Percentiles rank a stretch among this genome's conserved stretches.
These are phyloP conservation scores for Arachnomyces sp. DNA, from an alignment of 2,329 filamentous ascomycete genomes.

Conservation along the genomic window DNA sequence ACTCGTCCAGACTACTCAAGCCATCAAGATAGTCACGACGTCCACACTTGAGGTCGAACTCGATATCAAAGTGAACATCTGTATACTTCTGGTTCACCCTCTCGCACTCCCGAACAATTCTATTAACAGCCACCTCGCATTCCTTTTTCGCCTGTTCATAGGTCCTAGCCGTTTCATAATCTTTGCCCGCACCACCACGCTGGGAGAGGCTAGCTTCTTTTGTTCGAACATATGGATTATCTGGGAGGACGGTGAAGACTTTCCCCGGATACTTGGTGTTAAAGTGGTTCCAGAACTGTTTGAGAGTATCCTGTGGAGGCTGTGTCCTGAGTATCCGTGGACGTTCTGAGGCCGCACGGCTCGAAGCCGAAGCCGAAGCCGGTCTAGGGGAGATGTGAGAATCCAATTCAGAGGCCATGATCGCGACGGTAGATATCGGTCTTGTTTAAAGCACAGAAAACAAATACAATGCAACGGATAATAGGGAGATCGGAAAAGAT, in stretches of 20 bases:
- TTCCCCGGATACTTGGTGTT: slow-evolving; percentile 64
- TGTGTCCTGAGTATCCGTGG: slow-evolving; percentile 41
- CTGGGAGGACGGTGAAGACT: slow-evolving; percentile 63
- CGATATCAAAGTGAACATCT: slow-evolving; percentile 81
- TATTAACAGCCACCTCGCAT: slow-evolving; percentile 55
- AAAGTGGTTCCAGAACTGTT: slow-evolving; percentile 68
- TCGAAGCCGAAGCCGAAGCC: slow-evolving; percentile 25
- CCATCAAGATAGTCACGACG: slow-evolving; percentile 46
- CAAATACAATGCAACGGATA: no score
- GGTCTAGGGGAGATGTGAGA: slow-evolving; percentile 14
- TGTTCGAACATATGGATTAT: slow-evolving; percentile 57
- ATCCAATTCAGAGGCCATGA: not conserved
- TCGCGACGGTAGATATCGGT: no score
- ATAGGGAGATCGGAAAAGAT: no score
- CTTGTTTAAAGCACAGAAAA: no score
- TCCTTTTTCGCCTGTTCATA: slow-evolving; percentile 65
- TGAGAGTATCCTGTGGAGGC: slow-evolving; percentile 59
- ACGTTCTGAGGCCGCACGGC: slow-evolving; percentile 13
- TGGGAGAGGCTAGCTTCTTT: slow-evolving; percentile 51
- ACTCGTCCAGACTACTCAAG: slow-evolving; percentile 28
- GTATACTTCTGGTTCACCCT: slow-evolving; percentile 78
- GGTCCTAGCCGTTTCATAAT: slow-evolving; percentile 54
- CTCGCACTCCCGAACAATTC: slow-evolving; percentile 57
- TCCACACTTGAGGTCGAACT: slow-evolving; percentile 62
- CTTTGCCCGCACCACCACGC: slow-evolving; percentile 42